Percentiles rank a stretch among this genome's conserved stretches.
phyloP scores from a whole-genome alignment of 2,329 filamentous ascomycete species.

The Nannizziopsis arthrosporioides region DNA sequence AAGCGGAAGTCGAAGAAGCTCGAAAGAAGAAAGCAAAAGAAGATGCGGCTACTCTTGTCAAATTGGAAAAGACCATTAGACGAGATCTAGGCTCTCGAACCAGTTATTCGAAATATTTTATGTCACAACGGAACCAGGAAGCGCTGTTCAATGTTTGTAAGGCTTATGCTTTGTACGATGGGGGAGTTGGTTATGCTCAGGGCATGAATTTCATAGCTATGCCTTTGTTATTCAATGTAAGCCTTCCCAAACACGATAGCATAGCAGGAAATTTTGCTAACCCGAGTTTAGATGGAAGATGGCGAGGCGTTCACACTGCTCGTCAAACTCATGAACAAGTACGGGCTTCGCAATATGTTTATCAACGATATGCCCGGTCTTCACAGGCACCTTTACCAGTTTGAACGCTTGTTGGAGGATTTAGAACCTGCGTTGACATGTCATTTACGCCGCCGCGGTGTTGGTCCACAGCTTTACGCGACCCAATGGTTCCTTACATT shows the following conservation, averaged over 20 bases:
- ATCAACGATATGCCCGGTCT: constrained; percentile 92
- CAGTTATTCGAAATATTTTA: constrained; percentile 92
- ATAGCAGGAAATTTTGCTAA: neutral
- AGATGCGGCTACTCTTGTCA: constrained; percentile 59
- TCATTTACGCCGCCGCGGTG: constrained; percentile 75
- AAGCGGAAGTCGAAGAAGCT: constrained; percentile 52
- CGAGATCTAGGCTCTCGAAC: constrained; percentile 84
- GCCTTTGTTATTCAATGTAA: constrained; percentile 85
- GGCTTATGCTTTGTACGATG: constrained; percentile 90
- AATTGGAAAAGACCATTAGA: constrained; percentile 82
- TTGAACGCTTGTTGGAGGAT: constrained; percentile 87
- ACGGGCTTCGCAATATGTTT: constrained; percentile 83
- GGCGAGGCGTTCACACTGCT: constrained; percentile 92
- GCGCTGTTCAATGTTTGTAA: constrained; percentile 93
- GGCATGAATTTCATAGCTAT: constrained; percentile 98
- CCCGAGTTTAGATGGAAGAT: constrained; percentile 63
- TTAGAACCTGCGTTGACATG: constrained; percentile 89
- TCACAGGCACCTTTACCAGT: constrained; percentile 86
- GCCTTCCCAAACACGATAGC: constrained; percentile 20
- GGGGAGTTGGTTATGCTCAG: constrained; percentile 89
- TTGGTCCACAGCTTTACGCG: constrained; percentile 85
- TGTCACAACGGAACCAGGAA: constrained; percentile 82
- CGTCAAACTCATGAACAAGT: constrained; percentile 92
- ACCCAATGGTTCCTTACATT: constrained; percentile 98
- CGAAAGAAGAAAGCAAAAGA: constrained; percentile 70